Evolutionary conservation across 495 filamentous ascomycete species (phyloP).

Genomic region (Letharia columbiana): DNA sequence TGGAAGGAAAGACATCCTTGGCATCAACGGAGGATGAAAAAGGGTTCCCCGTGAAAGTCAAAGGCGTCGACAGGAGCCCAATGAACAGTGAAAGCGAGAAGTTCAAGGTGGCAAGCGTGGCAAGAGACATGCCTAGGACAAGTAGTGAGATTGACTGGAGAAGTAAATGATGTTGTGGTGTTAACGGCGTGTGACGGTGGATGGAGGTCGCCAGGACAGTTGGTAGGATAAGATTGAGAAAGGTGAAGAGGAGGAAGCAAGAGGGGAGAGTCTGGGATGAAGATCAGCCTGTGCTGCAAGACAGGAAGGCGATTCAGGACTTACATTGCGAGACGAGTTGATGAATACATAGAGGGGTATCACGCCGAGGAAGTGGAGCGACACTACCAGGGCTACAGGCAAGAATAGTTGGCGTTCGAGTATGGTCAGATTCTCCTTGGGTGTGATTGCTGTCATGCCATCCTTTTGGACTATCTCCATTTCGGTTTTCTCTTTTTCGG

Average conservation of each 20-base stretch:
- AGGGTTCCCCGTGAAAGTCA: conserved; percentile 55
- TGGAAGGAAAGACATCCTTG: conserved; percentile 13
- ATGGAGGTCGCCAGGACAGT: conserved; percentile 45
- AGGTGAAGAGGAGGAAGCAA: conserved; percentile 49
- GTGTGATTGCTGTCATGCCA: conserved; percentile 31
- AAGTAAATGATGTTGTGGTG: conserved; percentile 61
- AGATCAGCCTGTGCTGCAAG: neutral
- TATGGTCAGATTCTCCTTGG: conserved; percentile 26
- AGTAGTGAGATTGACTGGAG: conserved; percentile 89
- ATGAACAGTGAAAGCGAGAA: conserved; percentile 86
- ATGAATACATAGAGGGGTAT: conserved; percentile 85
- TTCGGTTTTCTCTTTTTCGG: conserved; percentile 24
- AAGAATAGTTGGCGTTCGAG: conserved; percentile 68
- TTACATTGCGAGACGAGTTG: conserved; percentile 56
- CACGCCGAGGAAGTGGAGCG: conserved; percentile 67
- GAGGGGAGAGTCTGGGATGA: conserved; percentile 7
- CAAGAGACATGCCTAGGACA: conserved; percentile 81
- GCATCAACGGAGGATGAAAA: conserved; percentile 14
- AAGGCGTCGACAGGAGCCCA: conserved; percentile 65
- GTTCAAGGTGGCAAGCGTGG: conserved; percentile 89
- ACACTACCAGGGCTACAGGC: conserved; percentile 62
- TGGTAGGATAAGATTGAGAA: conserved; percentile 53
- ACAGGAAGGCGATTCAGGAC: conserved; percentile 20
- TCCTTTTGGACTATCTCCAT: conserved; percentile 29
- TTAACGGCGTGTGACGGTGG: conserved; percentile 41